These are phyloP conservation scores for Evernia prunastri DNA, from an alignment of 495 filamentous ascomycete species.

Conservation along the genomic window DNA sequence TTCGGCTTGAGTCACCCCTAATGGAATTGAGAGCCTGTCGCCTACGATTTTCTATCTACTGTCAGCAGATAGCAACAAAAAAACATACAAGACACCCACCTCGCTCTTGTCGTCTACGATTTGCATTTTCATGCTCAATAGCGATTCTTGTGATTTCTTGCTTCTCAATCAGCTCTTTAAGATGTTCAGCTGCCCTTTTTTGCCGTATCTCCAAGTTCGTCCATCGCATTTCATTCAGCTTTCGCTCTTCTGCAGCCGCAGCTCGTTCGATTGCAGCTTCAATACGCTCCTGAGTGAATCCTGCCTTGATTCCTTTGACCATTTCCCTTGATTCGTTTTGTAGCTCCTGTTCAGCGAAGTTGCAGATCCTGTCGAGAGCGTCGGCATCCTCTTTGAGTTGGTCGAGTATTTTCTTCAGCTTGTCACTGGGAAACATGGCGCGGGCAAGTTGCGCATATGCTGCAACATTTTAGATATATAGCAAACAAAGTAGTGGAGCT, in stretches of 20 bases:
- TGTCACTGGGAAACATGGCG: neutral
- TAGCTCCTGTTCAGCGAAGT: neutral
- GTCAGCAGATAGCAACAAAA: no score
- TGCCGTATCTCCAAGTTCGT: neutral
- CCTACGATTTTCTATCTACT: neutral
- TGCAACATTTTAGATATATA: neutral
- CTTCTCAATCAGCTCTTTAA: neutral
- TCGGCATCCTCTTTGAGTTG: constrained; percentile 1
- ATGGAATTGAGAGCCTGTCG: neutral
- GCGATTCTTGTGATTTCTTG: neutral
- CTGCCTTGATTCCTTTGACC: neutral
- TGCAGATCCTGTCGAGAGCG: neutral
- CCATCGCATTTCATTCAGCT: neutral
- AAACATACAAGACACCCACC: neutral
- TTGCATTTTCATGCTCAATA: neutral
- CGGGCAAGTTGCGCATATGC: neutral
- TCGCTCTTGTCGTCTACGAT: neutral
- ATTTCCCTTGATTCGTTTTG: neutral
- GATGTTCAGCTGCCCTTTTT: neutral
- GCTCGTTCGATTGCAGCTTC: neutral
- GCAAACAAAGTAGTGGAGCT: no score
- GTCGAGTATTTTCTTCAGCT: neutral
- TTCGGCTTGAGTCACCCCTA: neutral
- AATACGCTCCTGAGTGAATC: neutral
- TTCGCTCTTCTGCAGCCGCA: neutral